These are phyloP conservation scores for Vinca minor DNA, from an alignment of 257 asterid species.

Conservation along the genomic window DNA sequence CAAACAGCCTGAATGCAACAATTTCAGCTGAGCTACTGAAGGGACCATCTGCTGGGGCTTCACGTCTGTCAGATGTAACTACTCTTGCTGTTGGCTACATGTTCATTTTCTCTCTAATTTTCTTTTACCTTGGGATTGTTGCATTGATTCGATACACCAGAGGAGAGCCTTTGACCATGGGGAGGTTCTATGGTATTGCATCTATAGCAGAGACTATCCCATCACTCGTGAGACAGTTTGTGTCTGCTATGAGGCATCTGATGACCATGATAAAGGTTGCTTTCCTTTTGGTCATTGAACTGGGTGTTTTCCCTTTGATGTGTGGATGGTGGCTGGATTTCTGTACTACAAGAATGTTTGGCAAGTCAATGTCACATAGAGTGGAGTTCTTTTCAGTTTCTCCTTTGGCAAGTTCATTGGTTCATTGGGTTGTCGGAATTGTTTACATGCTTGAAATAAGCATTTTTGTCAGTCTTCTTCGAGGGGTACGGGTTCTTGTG, in stretches of 20 bases:
- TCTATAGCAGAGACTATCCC: conserved; percentile 91
- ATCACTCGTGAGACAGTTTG: conserved; percentile 81
- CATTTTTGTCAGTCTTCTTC: conserved; percentile 97
- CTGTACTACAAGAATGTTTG: conserved; percentile 92
- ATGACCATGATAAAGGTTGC: conserved; percentile 99
- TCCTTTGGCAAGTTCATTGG: conserved; percentile 92
- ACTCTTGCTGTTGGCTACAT: conserved; percentile 96
- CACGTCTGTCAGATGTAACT: conserved; percentile 87
- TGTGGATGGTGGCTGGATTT: conserved; percentile 99
- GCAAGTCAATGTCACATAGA: conserved; percentile 83
- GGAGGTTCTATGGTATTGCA: conserved; percentile 92
- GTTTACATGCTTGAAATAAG: conserved; percentile 98
- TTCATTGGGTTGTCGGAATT: conserved; percentile 98
- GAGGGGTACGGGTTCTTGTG: conserved; percentile 58
- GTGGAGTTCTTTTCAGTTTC: conserved; percentile 92
- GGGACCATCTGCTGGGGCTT: conserved; percentile 53
- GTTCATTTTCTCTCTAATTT: conserved; percentile 64
- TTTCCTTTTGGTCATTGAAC: conserved; percentile 94
- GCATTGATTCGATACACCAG: conserved; percentile 80
- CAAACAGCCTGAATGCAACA: conserved; percentile 51
- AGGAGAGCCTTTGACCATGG: conserved; percentile 91
- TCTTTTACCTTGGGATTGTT: conserved; percentile 71
- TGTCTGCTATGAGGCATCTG: conserved; percentile 89
- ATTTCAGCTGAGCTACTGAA: conserved; percentile 53
- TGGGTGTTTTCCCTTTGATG: conserved; percentile 96